These are phyloP conservation scores for Solanum boliviense DNA, from an alignment of 257 asterid genomes.

Conservation along the genomic window DNA sequence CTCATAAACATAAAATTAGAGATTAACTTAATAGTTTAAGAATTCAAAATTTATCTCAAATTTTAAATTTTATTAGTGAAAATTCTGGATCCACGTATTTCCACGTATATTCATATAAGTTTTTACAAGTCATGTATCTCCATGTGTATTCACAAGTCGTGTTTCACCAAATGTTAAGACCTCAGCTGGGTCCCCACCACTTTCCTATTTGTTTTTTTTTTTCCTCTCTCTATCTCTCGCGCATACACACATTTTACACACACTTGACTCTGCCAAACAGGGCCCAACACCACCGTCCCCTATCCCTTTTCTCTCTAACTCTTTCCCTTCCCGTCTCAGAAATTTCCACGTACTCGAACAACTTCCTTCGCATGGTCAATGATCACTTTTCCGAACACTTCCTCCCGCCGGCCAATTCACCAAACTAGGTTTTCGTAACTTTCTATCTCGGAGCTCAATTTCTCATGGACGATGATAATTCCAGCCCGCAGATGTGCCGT, in stretches of 20 bases:
- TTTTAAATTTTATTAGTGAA: rapidly evolving
- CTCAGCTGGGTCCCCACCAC: neutral
- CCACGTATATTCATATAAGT: neutral
- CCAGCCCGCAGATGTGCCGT: neutral
- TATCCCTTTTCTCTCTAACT: neutral
- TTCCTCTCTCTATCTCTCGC: neutral
- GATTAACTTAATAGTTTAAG: too few relatives aligned
- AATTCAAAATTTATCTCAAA: too few relatives aligned
- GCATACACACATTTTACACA: neutral
- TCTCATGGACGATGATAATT: neutral
- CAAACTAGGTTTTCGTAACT: neutral
- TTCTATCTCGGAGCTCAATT: neutral
- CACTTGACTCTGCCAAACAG: neutral
- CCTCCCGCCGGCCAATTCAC: neutral
- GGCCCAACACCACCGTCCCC: neutral
- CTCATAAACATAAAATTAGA: too few relatives aligned
- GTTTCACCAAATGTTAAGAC: neutral
- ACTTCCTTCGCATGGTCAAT: neutral
- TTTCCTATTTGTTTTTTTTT: neutral
- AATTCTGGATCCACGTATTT: neutral
- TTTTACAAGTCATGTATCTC: neutral
- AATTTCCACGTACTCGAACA: neutral
- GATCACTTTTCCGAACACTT: neutral
- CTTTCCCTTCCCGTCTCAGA: neutral
- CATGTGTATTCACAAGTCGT: neutral